Percentiles rank a stretch among this genome's conserved stretches.
Conservation (phyloP, 2,329 filamentous ascomycete genomes). For the Xylariales sp. region DNA sequence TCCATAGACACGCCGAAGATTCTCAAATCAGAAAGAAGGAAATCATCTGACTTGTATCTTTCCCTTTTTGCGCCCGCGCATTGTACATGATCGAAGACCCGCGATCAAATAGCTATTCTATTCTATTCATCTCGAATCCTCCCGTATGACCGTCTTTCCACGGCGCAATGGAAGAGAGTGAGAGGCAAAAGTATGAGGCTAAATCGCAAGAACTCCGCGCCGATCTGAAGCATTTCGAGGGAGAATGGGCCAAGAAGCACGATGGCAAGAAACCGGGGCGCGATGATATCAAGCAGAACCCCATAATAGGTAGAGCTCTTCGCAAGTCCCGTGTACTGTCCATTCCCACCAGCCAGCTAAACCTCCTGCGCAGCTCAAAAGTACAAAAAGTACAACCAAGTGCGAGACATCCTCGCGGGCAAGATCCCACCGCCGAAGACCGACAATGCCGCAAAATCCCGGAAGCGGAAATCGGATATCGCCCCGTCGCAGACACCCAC, state of each 20-base stretch:
- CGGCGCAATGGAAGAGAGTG: slow-evolving; percentile 49
- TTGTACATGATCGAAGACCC: too few species aligned
- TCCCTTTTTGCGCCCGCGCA: too few species aligned
- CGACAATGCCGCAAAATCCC: slow-evolving; percentile 28
- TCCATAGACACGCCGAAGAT: too few species aligned
- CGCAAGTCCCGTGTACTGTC: background rate
- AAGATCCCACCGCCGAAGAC: slow-evolving; percentile 38
- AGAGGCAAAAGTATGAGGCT: slow-evolving; percentile 40
- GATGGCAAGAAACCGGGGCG: slow-evolving; percentile 65
- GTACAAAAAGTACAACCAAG: slow-evolving; percentile 71
- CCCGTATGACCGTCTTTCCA: too few species aligned
- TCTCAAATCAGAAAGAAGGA: too few species aligned
- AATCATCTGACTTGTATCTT: too few species aligned
- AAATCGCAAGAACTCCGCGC: slow-evolving; percentile 54
- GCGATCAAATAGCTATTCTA: too few species aligned
- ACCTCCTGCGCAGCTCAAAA: slow-evolving; percentile 50
- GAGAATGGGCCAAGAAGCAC: slow-evolving; percentile 57
- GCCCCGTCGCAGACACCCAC: slow-evolving; percentile 39
- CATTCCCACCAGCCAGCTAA: background rate
- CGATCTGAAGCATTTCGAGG: slow-evolving; percentile 73
- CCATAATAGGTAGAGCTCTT: slow-evolving; percentile 57
- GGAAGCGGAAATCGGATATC: slow-evolving; percentile 37
- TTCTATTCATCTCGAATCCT: too few species aligned
- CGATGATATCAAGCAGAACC: slow-evolving; percentile 72
- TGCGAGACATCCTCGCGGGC: slow-evolving; percentile 55